Evolutionary conservation across 2,329 filamentous ascomycete species (phyloP).

Genomic region (Tricladium varicosporioides): DNA sequence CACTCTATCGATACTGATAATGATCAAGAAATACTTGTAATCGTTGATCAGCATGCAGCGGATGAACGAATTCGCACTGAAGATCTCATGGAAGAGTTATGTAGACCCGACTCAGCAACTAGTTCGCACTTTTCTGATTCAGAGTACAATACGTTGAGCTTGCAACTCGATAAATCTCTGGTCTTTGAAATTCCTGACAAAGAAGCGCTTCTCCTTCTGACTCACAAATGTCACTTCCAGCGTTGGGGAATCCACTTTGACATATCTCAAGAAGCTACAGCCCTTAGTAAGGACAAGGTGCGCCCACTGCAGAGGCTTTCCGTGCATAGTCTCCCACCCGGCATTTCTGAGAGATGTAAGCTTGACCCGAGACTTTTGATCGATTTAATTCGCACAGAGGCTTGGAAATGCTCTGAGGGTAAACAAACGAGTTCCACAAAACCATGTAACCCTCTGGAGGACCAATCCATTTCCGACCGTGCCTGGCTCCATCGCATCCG

Average conservation of each 20-base stretch:
- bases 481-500: slow-evolving; percentile 62
- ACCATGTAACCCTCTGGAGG: not conserved
- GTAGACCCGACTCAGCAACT: slow-evolving; percentile 20
- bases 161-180: slow-evolving; percentile 51
- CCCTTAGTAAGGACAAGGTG: not conserved
- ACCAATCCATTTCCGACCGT: slow-evolving; percentile 20
- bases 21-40: slow-evolving; percentile 55
- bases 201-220: slow-evolving; percentile 59
- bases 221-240: slow-evolving; percentile 55
- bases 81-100: slow-evolving; percentile 60
- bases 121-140: no score
- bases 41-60: slow-evolving; percentile 92
- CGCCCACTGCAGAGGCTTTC: slow-evolving; percentile 35
- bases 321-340: slow-evolving; percentile 62
- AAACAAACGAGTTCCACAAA: not conserved
- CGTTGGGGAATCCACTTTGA: slow-evolving; percentile 70
- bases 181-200: slow-evolving; percentile 60
- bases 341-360: slow-evolving; percentile 74
- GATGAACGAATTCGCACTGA: slow-evolving; percentile 87
- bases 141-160: slow-evolving; percentile 31
- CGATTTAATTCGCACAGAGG: slow-evolving; percentile 70
- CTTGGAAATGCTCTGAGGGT: slow-evolving; percentile 55
- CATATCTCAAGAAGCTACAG: not conserved
- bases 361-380: slow-evolving; percentile 69
- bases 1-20: slow-evolving; percentile 19